Conservation (phyloP, 2,329 filamentous ascomycete species). For the Fusarium nematophilum region DNA sequence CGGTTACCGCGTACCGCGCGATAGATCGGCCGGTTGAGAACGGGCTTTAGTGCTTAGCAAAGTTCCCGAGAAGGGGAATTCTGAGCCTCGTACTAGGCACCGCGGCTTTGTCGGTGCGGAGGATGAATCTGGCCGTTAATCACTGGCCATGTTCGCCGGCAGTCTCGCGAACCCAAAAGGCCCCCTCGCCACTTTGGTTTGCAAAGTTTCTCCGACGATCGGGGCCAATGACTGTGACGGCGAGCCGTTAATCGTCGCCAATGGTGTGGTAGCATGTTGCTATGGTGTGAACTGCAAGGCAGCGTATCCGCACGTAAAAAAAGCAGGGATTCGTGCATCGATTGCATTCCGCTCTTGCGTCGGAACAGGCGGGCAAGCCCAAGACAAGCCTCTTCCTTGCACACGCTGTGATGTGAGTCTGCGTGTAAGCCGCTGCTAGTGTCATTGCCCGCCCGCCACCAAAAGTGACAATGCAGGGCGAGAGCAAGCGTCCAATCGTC, state of each 20-base stretch:
- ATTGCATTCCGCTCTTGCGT: slow-evolving; percentile 8
- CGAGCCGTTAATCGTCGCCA: slow-evolving; percentile 24
- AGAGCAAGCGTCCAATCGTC: slow-evolving; percentile 19
- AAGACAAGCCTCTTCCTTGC: slow-evolving; percentile 9
- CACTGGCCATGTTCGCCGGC: neutral
- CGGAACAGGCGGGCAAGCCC: neutral
- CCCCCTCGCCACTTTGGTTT: slow-evolving; percentile 13
- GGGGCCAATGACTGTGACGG: slow-evolving; percentile 32
- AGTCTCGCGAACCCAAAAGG: neutral
- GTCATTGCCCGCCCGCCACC: slow-evolving; percentile 33
- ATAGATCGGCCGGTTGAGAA: neutral
- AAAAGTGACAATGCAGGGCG: slow-evolving; percentile 35
- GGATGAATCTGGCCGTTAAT: slow-evolving; percentile 6
- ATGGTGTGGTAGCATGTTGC: slow-evolving; percentile 18
- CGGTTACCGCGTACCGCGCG: slow-evolving; percentile 4
- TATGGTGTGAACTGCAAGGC: slow-evolving; percentile 32
- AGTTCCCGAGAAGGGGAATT: neutral
- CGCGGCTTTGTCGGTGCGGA: neutral
- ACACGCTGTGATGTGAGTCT: slow-evolving; percentile 12
- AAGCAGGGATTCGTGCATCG: slow-evolving; percentile 10
- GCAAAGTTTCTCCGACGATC: slow-evolving; percentile 27
- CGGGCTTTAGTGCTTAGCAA: slow-evolving; percentile 3
- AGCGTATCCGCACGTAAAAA: neutral
- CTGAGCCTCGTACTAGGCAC: neutral
- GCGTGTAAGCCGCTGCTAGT: slow-evolving; percentile 14